Evolutionary conservation across 1,284 basidiomycete species (phyloP).

Genomic region (Puccinia triticina): DNA sequence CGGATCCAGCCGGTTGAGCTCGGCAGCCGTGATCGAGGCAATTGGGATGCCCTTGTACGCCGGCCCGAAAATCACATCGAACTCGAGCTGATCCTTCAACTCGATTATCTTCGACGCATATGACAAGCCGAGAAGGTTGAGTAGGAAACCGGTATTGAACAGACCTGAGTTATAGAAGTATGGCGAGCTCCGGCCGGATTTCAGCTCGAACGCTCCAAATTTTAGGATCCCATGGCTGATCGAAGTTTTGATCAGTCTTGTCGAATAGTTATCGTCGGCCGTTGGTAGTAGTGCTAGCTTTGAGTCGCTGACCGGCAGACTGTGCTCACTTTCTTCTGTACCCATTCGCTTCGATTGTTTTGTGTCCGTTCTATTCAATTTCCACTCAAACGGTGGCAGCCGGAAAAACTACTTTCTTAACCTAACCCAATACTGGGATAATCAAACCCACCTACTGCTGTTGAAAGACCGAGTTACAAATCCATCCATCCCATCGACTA

Average conservation of each 20-base stretch:
- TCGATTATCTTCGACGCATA: conserved; percentile 73
- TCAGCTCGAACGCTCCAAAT: conserved; percentile 87
- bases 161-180: conserved; percentile 97
- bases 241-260: conserved; percentile 52
- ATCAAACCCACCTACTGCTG: too few species aligned
- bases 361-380: not conserved
- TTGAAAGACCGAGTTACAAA: too few species aligned
- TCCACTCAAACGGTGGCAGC: not conserved
- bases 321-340: not conserved
- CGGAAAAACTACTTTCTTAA: too few species aligned
- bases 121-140: conserved; percentile 78
- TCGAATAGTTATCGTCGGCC: conserved; percentile 4
- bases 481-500: too few species aligned
- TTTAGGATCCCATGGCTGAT: conserved; percentile 66
- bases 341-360: too few species aligned
- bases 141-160: conserved; percentile 79
- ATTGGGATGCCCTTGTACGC: conserved; percentile 98
- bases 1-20: conserved; percentile 69
- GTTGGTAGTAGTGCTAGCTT: not conserved
- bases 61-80: conserved; percentile 92
- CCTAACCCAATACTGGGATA: too few species aligned
- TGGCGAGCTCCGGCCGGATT: conserved; percentile 88
- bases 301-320: not conserved
- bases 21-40: conserved; percentile 81
- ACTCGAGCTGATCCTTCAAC: conserved; percentile 66